Conservation (phyloP, 2,329 filamentous ascomycete genomes). For the Pseudocercospora vitis region DNA sequence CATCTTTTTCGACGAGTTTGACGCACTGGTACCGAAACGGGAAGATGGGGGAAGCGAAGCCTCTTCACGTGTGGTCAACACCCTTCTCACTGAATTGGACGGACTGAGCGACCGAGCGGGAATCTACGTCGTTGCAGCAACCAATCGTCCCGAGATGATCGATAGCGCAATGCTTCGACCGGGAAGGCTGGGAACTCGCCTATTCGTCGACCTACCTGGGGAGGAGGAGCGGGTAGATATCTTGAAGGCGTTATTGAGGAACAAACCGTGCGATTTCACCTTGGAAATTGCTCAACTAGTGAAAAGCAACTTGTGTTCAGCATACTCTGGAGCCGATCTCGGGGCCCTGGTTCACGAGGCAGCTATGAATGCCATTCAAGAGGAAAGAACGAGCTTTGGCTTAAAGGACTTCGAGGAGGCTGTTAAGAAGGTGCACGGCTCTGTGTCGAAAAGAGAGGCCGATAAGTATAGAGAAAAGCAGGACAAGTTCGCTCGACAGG, state of each 20-base stretch:
- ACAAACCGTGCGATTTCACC: slow-evolving; percentile 54
- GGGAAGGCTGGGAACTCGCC: slow-evolving; percentile 79
- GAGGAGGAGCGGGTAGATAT: slow-evolving; percentile 82
- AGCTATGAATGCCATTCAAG: slow-evolving; percentile 56
- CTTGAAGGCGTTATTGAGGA: slow-evolving; percentile 64
- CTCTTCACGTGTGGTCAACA: slow-evolving; percentile 87
- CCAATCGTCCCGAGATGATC: slow-evolving; percentile 94
- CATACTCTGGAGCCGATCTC: slow-evolving; percentile 73
- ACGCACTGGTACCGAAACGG: slow-evolving; percentile 83
- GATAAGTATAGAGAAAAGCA: slow-evolving; percentile 58
- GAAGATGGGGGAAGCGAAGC: slow-evolving; percentile 77
- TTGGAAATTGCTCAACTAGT: slow-evolving; percentile 58
- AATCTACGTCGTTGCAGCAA: slow-evolving; percentile 92
- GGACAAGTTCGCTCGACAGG: slow-evolving; percentile 33
- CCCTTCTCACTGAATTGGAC: slow-evolving; percentile 89
- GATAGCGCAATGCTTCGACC: slow-evolving; percentile 93
- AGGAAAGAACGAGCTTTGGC: slow-evolving; percentile 48
- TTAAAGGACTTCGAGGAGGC: slow-evolving; percentile 50
- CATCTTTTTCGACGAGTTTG: slow-evolving; percentile 96
- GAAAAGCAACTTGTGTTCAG: slow-evolving; percentile 63
- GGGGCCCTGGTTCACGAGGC: slow-evolving; percentile 60
- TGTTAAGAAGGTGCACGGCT: slow-evolving; percentile 46
- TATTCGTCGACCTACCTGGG: slow-evolving; percentile 85
- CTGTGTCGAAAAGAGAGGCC: slow-evolving; percentile 61
- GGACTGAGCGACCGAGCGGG: slow-evolving; percentile 73